Base-by-base conservation (phyloP, 306 rosid genomes). In the Sechiopsis laciniata region DNA sequence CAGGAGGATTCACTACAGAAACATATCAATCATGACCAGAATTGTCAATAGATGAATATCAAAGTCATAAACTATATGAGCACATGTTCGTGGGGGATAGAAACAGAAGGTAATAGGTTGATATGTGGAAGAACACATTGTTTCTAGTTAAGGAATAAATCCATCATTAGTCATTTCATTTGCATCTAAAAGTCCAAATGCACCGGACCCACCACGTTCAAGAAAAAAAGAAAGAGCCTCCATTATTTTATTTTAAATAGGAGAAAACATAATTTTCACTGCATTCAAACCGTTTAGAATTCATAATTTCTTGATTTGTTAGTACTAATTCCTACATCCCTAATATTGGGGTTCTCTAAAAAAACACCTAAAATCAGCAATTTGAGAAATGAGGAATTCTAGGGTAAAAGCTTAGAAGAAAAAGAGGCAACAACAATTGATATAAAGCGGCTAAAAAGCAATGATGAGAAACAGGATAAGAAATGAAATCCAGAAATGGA, bases 1-100 rank as follows among this genome's bases (percentile, higher is more conserved):
- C 40, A 62, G 21, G 46, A n/a, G 68, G 56, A 68, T 68, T 48
- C 72, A 42, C 16, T 11, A 67, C 55, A 67, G 55, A 67, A 45
- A 37, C 52, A 64, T n/a, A 20, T 40, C 26, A 37, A 10, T 64
- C 52, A 64, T 37, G 48, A 64, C 26, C 52, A 37, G 8, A 64
- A 8, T 17, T 64, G 52, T 40, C 4, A 40, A 64, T 8, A 65
- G 53, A 65, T 9, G 29, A 40, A 40, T 29, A 65, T 10, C 10
- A 35, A 11, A 3, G 53, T 21, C 40, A 21, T 20, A 67, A 64
- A 64, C 71, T 37, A n/a, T 64, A 67, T 46, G 12, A 67, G 40
- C 55, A 67, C 56, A 67, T 48, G 37, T 14, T 67, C 3, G 16
- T 0, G 73, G 56, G 46, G 2, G n/a, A n/a, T 21, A 46, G 56